phyloP scores from a whole-genome alignment of 805 yeast genomes.

The Cyberlindnera mycetangii region DNA sequence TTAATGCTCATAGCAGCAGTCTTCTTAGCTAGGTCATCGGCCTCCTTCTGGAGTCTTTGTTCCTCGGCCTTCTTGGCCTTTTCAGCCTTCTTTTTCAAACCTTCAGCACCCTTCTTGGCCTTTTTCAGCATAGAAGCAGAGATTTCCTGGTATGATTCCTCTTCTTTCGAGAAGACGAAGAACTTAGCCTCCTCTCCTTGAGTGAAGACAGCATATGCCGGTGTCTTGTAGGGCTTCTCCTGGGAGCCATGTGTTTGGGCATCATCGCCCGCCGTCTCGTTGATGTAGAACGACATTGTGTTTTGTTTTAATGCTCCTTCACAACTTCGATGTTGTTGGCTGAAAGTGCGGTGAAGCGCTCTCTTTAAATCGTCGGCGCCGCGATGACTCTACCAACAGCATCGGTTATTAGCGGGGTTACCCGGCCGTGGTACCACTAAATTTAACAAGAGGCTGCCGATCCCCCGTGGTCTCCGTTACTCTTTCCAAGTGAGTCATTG shows the following conservation, averaged over 20 bases:
- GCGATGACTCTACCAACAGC: conserved; percentile 1
- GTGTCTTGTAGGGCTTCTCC: conserved; percentile 68
- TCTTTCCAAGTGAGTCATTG: no score
- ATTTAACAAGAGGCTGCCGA: no score
- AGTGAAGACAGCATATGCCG: conserved; percentile 75
- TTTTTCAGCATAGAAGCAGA: conserved; percentile 90
- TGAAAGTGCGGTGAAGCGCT: not conserved
- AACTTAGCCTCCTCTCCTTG: conserved; percentile 46
- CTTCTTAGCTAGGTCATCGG: conserved; percentile 70
- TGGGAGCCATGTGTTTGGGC: conserved; percentile 58
- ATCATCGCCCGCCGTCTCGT: conserved; percentile 73
- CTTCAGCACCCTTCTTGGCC: conserved; percentile 94
- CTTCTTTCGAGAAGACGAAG: conserved; percentile 58
- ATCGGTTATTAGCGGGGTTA: not conserved
- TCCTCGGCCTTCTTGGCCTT: conserved; percentile 53
- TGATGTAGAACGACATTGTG: conserved; percentile 52
- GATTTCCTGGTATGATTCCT: conserved; percentile 65
- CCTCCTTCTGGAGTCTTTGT: conserved; percentile 52
- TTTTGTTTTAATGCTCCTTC: not conserved
- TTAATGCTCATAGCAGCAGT: conserved; percentile 77
- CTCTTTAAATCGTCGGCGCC: not conserved
- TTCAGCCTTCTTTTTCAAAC: conserved; percentile 67
- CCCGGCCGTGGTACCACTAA: not conserved
- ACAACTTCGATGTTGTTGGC: not conserved
- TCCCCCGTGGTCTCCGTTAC: no score